Evolutionary conservation across 345 rosid species (phyloP).

Genomic region (Eucalyptus viminalis): DNA sequence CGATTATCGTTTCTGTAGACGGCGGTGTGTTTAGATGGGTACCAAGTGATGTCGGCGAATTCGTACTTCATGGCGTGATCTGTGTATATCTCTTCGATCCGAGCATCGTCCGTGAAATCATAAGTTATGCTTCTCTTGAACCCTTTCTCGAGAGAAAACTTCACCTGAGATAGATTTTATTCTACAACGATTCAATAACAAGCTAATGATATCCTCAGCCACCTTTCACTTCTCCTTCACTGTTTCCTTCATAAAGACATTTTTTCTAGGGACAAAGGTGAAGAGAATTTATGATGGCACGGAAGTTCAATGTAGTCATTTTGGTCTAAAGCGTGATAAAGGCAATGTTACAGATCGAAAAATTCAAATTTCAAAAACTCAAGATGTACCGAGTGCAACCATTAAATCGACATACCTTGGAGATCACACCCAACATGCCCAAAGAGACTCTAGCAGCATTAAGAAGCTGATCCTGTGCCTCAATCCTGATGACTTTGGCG

Average conservation of each 20-base stretch:
- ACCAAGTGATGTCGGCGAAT: constrained; percentile 85
- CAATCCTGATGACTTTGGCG: constrained; percentile 47
- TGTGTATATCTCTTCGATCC: constrained; percentile 34
- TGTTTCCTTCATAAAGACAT: neutral
- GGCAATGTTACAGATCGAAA: neutral
- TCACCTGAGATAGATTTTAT: constrained; percentile 29
- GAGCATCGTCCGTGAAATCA: constrained; percentile 52
- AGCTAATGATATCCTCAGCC: neutral
- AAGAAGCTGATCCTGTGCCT: constrained; percentile 41
- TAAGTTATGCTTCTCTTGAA: constrained; percentile 73
- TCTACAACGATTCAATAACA: neutral
- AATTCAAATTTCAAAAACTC: neutral
- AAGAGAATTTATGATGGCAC: neutral
- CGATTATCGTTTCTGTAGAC: constrained; percentile 69
- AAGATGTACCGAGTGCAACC: neutral
- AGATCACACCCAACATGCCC: constrained; percentile 69
- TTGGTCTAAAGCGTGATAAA: rapidly evolving
- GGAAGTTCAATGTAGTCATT: neutral
- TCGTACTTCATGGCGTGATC: constrained; percentile 58
- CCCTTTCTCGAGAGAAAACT: constrained; percentile 38
- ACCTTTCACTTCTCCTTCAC: neutral
- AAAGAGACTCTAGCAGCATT: constrained; percentile 67
- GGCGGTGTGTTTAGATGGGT: constrained; percentile 59
- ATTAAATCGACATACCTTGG: constrained; percentile 45
- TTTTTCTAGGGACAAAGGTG: neutral